A percentile compares a stretch with the other conserved stretches of the same genome.
Conservation (phyloP, 768 basidiomycete genomes). For the Mycena metata region DNA sequence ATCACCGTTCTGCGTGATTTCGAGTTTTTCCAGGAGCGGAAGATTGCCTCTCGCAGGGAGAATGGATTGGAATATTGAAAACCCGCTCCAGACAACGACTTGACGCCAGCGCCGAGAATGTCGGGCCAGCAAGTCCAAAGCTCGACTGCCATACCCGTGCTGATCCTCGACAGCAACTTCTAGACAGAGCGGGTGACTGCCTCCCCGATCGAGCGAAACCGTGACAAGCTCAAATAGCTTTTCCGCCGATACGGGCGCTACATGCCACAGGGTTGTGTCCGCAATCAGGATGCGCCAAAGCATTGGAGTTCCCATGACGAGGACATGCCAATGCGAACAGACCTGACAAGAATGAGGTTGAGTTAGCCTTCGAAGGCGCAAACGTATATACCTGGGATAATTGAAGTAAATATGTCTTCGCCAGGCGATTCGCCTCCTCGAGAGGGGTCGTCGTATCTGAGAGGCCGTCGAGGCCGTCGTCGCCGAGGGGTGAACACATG, state of each 20-base stretch:
- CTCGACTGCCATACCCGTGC: neutral
- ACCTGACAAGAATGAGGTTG: neutral
- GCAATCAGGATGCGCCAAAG: conserved; percentile 14
- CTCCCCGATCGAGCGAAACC: conserved; percentile 1
- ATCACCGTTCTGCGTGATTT: conserved; percentile 14
- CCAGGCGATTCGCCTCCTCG: conserved; percentile 20
- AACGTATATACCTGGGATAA: conserved; percentile 11
- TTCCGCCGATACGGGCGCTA: neutral
- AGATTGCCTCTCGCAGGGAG: neutral
- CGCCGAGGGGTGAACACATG: neutral
- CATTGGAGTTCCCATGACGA: conserved; percentile 20
- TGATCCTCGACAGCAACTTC: conserved; percentile 12
- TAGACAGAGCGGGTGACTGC: neutral
- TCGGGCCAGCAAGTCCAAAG: neutral
- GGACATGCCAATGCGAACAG: conserved; percentile 9
- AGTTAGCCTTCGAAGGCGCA: neutral
- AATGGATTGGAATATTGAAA: neutral
- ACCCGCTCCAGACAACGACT: conserved; percentile 3
- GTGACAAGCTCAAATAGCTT: neutral
- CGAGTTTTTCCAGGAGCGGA: conserved; percentile 1
- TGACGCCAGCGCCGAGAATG: conserved; percentile 16
- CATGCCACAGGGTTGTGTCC: conserved; percentile 16
- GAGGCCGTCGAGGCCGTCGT: neutral
- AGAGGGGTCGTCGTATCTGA: neutral
- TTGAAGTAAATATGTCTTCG: conserved; percentile 15